These are phyloP conservation scores for Russula olivacea DNA, from an alignment of 768 basidiomycete species.

Conservation along the genomic window DNA sequence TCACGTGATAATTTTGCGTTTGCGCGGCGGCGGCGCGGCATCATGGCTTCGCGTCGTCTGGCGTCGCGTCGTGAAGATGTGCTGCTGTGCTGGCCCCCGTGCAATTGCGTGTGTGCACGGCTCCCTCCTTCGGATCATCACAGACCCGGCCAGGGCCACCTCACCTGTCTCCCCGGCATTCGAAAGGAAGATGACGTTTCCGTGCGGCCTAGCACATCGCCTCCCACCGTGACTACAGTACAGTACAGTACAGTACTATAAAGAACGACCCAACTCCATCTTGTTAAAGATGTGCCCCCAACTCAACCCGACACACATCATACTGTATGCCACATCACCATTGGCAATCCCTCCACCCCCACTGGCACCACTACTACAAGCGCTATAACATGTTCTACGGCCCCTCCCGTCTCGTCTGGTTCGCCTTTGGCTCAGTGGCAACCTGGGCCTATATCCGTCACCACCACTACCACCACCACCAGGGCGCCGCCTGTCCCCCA, in stretches of 20 bases:
- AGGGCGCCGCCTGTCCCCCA: conserved; percentile 26
- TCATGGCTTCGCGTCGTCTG: background rate
- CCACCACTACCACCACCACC: conserved; percentile 34
- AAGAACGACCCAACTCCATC: background rate
- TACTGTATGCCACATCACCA: background rate
- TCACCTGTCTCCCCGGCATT: background rate
- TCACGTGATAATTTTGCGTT: background rate
- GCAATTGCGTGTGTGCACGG: conserved; percentile 5
- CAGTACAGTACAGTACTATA: too few relatives aligned
- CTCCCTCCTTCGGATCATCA: background rate
- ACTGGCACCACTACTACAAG: background rate
- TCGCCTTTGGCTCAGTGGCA: conserved; percentile 50
- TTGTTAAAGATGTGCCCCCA: background rate
- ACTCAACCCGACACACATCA: too few relatives aligned
- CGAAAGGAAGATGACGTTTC: background rate
- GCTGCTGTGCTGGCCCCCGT: too few relatives aligned
- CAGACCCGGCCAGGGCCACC: background rate
- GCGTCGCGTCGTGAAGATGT: background rate
- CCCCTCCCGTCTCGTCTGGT: conserved; percentile 65
- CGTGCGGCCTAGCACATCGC: conserved; percentile 1
- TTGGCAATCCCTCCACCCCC: background rate
- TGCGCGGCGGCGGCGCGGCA: conserved; percentile 7
- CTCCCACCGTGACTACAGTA: too few relatives aligned
- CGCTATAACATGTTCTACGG: conserved; percentile 22
- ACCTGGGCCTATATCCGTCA: conserved; percentile 36